Evolutionary conservation across 306 rosid species (phyloP).

Genomic region (Cucurbita moschata): DNA sequence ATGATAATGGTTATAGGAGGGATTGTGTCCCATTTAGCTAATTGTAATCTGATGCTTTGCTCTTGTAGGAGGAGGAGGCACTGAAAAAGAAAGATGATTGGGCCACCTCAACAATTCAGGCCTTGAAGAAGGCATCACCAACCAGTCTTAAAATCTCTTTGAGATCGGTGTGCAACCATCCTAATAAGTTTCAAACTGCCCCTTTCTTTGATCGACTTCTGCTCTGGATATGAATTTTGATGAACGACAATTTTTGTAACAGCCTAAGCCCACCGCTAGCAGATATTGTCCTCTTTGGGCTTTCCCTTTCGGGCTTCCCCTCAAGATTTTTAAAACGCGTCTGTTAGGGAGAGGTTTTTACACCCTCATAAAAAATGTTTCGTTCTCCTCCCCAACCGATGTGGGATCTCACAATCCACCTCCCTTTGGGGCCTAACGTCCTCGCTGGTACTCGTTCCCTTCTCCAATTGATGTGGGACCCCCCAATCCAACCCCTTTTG

Average conservation of each 20-base stretch:
- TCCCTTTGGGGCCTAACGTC: no score
- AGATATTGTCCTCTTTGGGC: no score
- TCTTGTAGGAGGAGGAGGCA: conserved; percentile 50
- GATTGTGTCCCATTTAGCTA: conserved; percentile 4
- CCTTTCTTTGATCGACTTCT: background rate
- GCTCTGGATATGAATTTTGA: background rate
- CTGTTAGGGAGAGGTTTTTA: no score
- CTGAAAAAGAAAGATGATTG: conserved; percentile 30
- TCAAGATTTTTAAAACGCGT: no score
- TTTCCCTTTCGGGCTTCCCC: no score
- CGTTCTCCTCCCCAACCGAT: no score
- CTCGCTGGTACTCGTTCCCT: no score
- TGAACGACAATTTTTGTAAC: background rate
- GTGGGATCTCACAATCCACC: no score
- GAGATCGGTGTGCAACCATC: conserved; percentile 39
- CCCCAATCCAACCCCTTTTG: no score
- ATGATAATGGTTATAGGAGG: background rate
- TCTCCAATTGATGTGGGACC: no score
- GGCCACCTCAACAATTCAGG: conserved; percentile 46
- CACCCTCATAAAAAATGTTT: no score
- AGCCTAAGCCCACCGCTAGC: no score
- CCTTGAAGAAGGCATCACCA: conserved; percentile 71
- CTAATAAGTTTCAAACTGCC: background rate
- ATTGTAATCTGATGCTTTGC: conserved; percentile 10
- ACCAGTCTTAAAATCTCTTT: conserved; percentile 67